Evolutionary conservation across 805 yeast species (phyloP).

Genomic region (Vanderwaltozyma polyspora): DNA sequence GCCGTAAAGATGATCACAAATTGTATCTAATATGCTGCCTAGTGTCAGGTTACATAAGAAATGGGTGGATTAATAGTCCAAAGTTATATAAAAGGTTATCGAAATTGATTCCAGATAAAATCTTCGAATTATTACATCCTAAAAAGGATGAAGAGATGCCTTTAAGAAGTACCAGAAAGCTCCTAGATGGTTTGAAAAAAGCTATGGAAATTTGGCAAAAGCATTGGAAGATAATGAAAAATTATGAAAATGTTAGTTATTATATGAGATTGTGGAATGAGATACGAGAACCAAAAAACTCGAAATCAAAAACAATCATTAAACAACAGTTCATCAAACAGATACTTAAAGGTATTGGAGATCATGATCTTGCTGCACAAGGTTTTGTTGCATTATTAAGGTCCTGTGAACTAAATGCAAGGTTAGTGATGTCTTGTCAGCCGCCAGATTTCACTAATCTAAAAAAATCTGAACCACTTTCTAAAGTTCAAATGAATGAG

Average conservation of each 20-base stretch:
- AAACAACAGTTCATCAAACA: slow-evolving; percentile 34
- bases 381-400: slow-evolving; percentile 75
- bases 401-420: slow-evolving; percentile 55
- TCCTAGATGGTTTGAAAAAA: slow-evolving; percentile 67
- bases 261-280: slow-evolving; percentile 41
- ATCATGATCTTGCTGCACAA: slow-evolving; percentile 71
- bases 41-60: slow-evolving; percentile 56
- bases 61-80: slow-evolving; percentile 58
- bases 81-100: slow-evolving; percentile 32
- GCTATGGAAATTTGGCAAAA: slow-evolving; percentile 52
- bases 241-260: slow-evolving; percentile 22
- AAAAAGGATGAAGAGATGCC: slow-evolving; percentile 29
- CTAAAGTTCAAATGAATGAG: neutral
- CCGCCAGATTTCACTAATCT: slow-evolving; percentile 70
- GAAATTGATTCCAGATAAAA: slow-evolving; percentile 36
- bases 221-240: slow-evolving; percentile 38
- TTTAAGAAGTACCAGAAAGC: slow-evolving; percentile 43
- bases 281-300: slow-evolving; percentile 6
- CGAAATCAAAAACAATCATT: slow-evolving; percentile 21
- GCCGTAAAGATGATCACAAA: slow-evolving; percentile 48
- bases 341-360: slow-evolving; percentile 45
- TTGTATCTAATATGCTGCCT: slow-evolving; percentile 47
- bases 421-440: slow-evolving; percentile 76
- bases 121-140: slow-evolving; percentile 40
- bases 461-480: slow-evolving; percentile 5